Percentiles rank a stretch among this genome's conserved stretches.
Conservation (phyloP, 306 rosid species). For the Medicago ruthenica region DNA sequence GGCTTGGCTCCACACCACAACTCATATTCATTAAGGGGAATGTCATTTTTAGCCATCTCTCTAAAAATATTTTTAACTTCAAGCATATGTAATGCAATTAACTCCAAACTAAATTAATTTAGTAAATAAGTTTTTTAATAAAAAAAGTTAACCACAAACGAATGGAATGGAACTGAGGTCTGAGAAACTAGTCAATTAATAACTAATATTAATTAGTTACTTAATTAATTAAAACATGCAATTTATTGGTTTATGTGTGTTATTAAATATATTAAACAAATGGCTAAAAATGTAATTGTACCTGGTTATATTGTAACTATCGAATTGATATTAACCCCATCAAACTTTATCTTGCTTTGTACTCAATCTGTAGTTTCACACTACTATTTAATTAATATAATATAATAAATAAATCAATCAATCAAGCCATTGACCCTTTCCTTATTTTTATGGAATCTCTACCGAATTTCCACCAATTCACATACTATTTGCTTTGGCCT, state of each 20-base stretch:
- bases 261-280: neutral
- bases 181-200: too few species aligned
- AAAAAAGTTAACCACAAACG: too few species aligned
- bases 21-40: neutral
- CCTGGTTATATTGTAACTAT: neutral
- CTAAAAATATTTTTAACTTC: neutral
- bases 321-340: constrained; percentile 11
- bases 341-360: constrained; percentile 3
- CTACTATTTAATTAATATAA: constrained; percentile 24
- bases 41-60: neutral
- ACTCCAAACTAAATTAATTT: neutral
- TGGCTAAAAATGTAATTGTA: neutral
- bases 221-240: too few species aligned
- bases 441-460: constrained; percentile 31
- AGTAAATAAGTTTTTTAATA: too few species aligned
- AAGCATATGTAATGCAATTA: neutral
- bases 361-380: constrained; percentile 38
- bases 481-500: constrained; percentile 36
- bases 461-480: constrained; percentile 47
- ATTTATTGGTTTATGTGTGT: too few species aligned
- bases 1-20: constrained; percentile 47
- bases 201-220: too few species aligned
- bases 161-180: too few species aligned
- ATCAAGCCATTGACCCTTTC: neutral
- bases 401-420: neutral